A percentile compares a stretch with the other conserved stretches of the same genome.
phyloP scores from a whole-genome alignment of 164 flowering plant genomes.

The Paratinospora sagittata region DNA sequence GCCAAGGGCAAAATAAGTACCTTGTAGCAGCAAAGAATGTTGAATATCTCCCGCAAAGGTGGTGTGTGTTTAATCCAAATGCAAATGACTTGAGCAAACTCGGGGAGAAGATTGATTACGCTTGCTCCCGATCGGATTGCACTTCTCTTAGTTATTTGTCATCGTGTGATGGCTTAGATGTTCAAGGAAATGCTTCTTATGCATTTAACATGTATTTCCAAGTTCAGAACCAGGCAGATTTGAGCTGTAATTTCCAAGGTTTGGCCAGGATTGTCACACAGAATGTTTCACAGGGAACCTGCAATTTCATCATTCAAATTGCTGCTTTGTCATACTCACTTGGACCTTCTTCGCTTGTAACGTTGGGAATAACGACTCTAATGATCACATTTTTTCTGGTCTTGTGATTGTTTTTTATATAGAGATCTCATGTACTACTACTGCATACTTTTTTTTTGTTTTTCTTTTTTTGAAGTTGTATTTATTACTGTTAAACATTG shows the following conservation, averaged over 20 bases:
- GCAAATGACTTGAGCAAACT: constrained; percentile 26
- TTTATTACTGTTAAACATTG: neutral
- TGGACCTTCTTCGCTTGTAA: constrained; percentile 5
- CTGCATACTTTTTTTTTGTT: neutral
- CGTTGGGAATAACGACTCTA: neutral
- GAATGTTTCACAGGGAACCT: too few relatives aligned
- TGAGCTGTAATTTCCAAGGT: constrained; percentile 41
- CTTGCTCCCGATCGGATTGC: constrained; percentile 41
- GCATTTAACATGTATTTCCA: constrained; percentile 48
- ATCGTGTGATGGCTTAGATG: constrained; percentile 38
- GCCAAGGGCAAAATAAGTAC: constrained; percentile 23
- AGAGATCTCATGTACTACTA: constrained; percentile 7
- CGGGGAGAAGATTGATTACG: constrained; percentile 32
- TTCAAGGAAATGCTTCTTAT: too few relatives aligned
- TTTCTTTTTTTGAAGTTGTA: constrained; percentile 1
- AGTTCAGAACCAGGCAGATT: constrained; percentile 27
- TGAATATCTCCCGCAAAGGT: constrained; percentile 24
- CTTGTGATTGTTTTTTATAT: constrained; percentile 7
- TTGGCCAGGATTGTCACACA: constrained; percentile 31
- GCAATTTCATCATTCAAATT: constrained; percentile 40
- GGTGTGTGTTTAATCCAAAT: constrained; percentile 36
- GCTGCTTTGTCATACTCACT: constrained; percentile 20
- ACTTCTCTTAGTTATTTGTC: constrained; percentile 41
- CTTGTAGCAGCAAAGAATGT: constrained; percentile 32
- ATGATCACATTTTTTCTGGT: constrained; percentile 11